These are phyloP conservation scores for Paramyrothecium roridum DNA, from an alignment of 2,329 filamentous ascomycete species.

Conservation along the genomic window DNA sequence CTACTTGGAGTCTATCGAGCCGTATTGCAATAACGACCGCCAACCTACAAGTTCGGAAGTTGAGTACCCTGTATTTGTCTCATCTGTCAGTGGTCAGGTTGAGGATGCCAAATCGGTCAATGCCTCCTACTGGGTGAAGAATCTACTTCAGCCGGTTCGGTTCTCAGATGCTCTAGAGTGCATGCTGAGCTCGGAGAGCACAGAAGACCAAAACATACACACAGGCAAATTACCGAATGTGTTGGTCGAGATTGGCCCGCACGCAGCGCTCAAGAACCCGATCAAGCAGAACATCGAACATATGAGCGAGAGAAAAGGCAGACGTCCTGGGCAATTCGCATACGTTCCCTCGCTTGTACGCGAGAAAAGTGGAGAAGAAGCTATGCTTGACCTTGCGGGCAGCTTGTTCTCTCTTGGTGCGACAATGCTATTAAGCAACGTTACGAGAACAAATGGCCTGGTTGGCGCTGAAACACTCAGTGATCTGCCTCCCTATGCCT, in stretches of 20 bases:
- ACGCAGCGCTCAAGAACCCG: constrained; percentile 38
- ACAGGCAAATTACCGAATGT: constrained; percentile 7
- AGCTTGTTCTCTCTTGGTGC: not conserved
- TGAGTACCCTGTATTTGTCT: not conserved
- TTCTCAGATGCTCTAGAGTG: constrained; percentile 13
- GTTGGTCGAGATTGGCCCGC: constrained; percentile 30
- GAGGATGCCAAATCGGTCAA: constrained; percentile 4
- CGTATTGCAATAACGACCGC: not conserved
- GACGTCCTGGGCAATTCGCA: constrained; percentile 2
- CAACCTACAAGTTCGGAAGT: not conserved
- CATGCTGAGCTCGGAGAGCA: not conserved
- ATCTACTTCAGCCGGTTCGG: constrained; percentile 12
- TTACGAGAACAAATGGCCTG: not conserved
- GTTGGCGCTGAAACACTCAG: constrained; percentile 5
- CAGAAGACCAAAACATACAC: constrained; percentile 7
- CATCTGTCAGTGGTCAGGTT: constrained; percentile 9
- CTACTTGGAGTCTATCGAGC: constrained; percentile 2
- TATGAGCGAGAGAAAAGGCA: constrained; percentile 2
- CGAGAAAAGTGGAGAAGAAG: constrained; percentile 1
- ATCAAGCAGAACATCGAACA: constrained; percentile 22
- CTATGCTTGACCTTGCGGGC: not conserved
- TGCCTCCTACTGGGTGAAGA: not conserved
- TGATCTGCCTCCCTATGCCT: constrained; percentile 25
- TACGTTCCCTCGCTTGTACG: constrained; percentile 18
- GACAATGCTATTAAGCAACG: too few relatives aligned